Evolutionary conservation across 306 rosid genomes (phyloP).

Genomic region (Canavalia gladiata): DNA sequence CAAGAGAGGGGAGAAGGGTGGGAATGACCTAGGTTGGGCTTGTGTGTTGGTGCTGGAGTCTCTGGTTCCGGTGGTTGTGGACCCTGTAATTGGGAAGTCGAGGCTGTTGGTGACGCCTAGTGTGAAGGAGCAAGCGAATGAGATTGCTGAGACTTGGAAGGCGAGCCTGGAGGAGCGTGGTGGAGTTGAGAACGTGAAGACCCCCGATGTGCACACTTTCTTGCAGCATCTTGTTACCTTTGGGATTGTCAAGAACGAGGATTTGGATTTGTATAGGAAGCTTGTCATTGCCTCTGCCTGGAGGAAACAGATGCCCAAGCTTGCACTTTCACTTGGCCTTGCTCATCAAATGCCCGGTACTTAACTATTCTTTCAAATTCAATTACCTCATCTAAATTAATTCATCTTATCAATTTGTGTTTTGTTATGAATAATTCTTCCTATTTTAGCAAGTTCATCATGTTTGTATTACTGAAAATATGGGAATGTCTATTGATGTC

Average conservation of each 20-base stretch:
- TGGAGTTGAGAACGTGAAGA: constrained; percentile 88
- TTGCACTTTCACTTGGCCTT: constrained; percentile 95
- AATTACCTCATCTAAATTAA: neutral
- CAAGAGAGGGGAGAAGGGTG: constrained; percentile 72
- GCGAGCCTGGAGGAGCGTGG: constrained; percentile 90
- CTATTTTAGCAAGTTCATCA: too few species aligned
- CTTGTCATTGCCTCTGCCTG: constrained; percentile 95
- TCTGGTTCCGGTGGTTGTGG: constrained; percentile 80
- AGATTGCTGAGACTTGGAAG: constrained; percentile 93
- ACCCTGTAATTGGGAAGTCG: constrained; percentile 83
- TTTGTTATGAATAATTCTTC: neutral
- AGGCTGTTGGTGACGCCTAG: constrained; percentile 86
- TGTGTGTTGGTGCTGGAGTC: constrained; percentile 91
- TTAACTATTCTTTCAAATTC: too few species aligned
- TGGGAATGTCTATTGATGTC: too few species aligned
- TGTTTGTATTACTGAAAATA: neutral
- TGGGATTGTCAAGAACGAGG: constrained; percentile 81
- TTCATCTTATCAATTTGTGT: neutral
- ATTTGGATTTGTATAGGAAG: constrained; percentile 78
- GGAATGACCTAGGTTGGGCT: constrained; percentile 93
- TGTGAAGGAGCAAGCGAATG: constrained; percentile 75
- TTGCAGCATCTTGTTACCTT: constrained; percentile 98
- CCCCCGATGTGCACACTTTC: constrained; percentile 94
- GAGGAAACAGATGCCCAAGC: constrained; percentile 99
- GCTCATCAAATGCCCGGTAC: constrained; percentile 88